Conservation (phyloP, 768 basidiomycete genomes). For the Leucocoprinus birnbaumii region DNA sequence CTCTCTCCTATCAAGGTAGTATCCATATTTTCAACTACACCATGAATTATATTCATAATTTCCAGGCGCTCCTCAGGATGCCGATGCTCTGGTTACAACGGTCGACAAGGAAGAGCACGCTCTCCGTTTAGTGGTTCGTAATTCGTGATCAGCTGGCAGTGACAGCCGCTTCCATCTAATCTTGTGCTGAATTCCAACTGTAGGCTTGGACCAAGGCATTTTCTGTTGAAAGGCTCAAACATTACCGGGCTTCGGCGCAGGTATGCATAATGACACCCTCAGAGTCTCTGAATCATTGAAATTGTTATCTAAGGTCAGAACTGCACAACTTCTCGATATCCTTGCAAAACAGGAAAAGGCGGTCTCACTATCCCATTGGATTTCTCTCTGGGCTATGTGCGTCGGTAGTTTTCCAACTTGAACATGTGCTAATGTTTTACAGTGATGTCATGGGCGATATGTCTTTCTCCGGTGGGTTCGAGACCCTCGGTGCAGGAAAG, state of each 20-base stretch:
- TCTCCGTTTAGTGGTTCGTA: slow-evolving; percentile 9
- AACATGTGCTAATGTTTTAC: neutral
- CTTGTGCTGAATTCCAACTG: too few species aligned
- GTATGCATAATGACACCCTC: neutral
- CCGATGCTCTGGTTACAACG: slow-evolving; percentile 20
- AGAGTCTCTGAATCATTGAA: too few species aligned
- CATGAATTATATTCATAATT: neutral
- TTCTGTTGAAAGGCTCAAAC: slow-evolving; percentile 21
- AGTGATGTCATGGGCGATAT: slow-evolving; percentile 26
- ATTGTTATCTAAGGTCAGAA: neutral
- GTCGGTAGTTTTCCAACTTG: neutral
- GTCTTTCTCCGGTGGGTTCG: slow-evolving; percentile 24
- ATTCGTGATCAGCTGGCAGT: too few species aligned
- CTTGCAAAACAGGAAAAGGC: neutral
- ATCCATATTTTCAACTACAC: neutral
- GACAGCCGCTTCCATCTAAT: slow-evolving; percentile 1
- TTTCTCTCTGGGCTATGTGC: slow-evolving; percentile 13
- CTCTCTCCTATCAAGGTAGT: slow-evolving; percentile 20
- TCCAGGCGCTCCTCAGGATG: slow-evolving; percentile 10
- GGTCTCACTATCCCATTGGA: slow-evolving; percentile 18
- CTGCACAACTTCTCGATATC: slow-evolving; percentile 13
- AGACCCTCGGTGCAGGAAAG: slow-evolving; percentile 19
- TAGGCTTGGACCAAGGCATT: slow-evolving; percentile 30
- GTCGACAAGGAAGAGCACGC: slow-evolving; percentile 15
- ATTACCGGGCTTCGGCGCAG: slow-evolving; percentile 15